A percentile compares a stretch with the other conserved stretches of the same genome.
Evolutionary conservation across 169 alveolate species (phyloP).

Genomic region (Cryptosporidium sp.): DNA sequence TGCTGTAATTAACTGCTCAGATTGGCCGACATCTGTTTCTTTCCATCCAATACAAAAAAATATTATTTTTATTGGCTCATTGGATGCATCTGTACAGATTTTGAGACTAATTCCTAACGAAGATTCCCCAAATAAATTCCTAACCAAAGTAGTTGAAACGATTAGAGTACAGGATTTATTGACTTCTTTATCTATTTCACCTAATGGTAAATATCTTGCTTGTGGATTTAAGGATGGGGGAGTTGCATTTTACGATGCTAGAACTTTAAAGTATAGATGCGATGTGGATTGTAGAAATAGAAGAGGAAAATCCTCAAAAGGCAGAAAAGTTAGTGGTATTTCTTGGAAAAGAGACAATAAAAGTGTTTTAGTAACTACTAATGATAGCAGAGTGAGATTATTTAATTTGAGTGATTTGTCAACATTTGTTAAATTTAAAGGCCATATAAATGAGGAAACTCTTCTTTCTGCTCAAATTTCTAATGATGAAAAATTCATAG

Average conservation of each 20-base stretch:
- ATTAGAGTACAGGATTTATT: slow-evolving; percentile 68
- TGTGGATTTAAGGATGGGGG: slow-evolving; percentile 75
- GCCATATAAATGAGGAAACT: slow-evolving; percentile 59
- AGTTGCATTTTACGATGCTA: slow-evolving; percentile 70
- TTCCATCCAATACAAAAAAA: slow-evolving; percentile 61
- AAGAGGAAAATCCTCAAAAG: slow-evolving; percentile 69
- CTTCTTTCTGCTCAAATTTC: slow-evolving; percentile 71
- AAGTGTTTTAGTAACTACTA: slow-evolving; percentile 65
- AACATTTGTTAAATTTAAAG: slow-evolving; percentile 65
- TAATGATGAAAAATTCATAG: slow-evolving; percentile 47
- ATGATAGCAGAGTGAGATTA: slow-evolving; percentile 65
- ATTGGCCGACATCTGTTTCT: slow-evolving; percentile 72
- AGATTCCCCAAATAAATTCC: not conserved
- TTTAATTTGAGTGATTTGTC: slow-evolving; percentile 69
- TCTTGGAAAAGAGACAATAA: slow-evolving; percentile 68
- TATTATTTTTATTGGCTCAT: slow-evolving; percentile 53
- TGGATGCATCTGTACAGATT: slow-evolving; percentile 73
- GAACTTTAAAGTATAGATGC: slow-evolving; percentile 71
- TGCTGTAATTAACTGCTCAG: slow-evolving; percentile 56
- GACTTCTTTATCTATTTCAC: slow-evolving; percentile 55
- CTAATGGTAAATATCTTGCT: slow-evolving; percentile 71
- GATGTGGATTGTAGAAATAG: slow-evolving; percentile 74
- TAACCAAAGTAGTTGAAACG: slow-evolving; percentile 33
- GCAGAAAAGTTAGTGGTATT: slow-evolving; percentile 69
- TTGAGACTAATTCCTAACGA: slow-evolving; percentile 14